Evolutionary conservation across 768 basidiomycete species (phyloP), one percentile per base, ranked within the genome.

Genomic region (Russula virescens): DNA sequence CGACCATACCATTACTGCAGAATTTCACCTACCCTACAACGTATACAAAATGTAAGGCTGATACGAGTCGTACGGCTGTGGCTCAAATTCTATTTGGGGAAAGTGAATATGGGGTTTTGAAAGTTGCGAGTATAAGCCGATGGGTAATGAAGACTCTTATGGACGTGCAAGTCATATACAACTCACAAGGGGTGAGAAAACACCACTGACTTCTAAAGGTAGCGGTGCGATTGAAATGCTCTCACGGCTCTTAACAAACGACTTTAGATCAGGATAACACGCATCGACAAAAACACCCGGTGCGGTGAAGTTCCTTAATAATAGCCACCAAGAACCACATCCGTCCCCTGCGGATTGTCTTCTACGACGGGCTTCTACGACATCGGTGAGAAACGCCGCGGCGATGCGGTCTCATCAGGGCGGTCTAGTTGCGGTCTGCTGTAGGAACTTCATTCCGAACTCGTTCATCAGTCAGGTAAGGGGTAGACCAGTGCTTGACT

Each of bases 271-370:
- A 54, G 46, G 21, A 54, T 3, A 21, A 23, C 52, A 55, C 9
- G 8, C n/a, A 38, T 5, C 10, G 18, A 16, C 31, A 50, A 49
- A 45, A 31, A 34, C 16, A n/a, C 31, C 35, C 52, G 52, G 48
- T 59, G 31, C 21, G 50, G 45, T 58, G 31, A 31, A 3, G 31
- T 31, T 26, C 45, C 62, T 46, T 46, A 40, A 63, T 53, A 26
- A 59, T 52, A 9, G 31, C 54, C 28, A 55, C 45, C 23, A 28
- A 35, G 14, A 61, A 31, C 34, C 16, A 11, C 21, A 3, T 11
- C 11, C 31, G 18, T 9, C 19, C 26, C 35, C 13, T 28, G 8
- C 16, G 19, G 7, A 26, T 13, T 25, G 34, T 35, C 46, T 53
- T 56, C 46, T 48, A 23, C 49, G 18, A 47, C 14, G n/a, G 34